Conservation (phyloP, 2,329 filamentous ascomycete genomes). For the Aspergillus sp. region DNA sequence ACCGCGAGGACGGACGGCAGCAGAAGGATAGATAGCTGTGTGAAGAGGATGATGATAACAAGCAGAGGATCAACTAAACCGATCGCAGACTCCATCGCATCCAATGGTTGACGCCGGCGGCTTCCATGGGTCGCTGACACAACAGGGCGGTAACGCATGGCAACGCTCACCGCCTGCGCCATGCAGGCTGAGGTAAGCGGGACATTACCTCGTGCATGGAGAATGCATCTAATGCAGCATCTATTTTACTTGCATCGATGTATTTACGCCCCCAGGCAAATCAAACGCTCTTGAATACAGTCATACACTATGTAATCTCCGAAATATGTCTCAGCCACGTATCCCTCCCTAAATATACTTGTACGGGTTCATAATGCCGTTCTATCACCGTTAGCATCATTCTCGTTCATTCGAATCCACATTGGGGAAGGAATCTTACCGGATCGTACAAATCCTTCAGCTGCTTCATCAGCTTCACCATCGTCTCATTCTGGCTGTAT, state of each 20-base stretch:
- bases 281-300: background rate
- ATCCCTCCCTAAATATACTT: conserved; percentile 64
- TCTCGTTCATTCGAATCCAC: conserved; percentile 4
- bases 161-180: conserved; percentile 19
- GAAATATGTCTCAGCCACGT: background rate
- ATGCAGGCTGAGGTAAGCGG: background rate
- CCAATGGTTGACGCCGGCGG: conserved; percentile 15
- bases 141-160: conserved; percentile 23
- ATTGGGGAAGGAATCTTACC: conserved; percentile 54
- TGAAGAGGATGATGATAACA: background rate
- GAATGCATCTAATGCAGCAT: background rate
- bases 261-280: background rate
- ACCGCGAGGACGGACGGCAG: conserved; percentile 8
- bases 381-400: conserved; percentile 51
- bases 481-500: conserved; percentile 85
- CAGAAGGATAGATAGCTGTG: background rate
- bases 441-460: conserved; percentile 94
- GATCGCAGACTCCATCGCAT: conserved; percentile 14
- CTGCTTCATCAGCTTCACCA: conserved; percentile 89
- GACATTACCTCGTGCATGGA: background rate
- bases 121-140: conserved; percentile 18
- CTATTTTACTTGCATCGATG: background rate
- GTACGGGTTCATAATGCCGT: conserved; percentile 98
- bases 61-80: conserved; percentile 2
- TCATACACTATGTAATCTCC: background rate